Base-by-base conservation (phyloP, 805 yeast genomes). In the Ogataea parapolymorpha region DNA sequence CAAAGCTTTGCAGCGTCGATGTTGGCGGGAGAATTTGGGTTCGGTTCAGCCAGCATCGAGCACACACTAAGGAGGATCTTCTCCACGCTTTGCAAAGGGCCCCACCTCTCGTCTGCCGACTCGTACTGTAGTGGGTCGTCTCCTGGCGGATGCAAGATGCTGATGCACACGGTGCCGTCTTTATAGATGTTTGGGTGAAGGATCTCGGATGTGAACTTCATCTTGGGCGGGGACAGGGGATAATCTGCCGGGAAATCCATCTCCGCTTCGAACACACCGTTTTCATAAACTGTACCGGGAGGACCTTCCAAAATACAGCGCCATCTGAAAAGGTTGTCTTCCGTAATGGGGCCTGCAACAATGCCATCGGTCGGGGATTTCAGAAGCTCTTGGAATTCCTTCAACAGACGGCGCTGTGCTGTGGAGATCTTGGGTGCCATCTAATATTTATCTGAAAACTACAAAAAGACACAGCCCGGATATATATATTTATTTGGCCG, bases 51-150 rank as follows among this genome's bases (percentile, higher is more conserved):
- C 46, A 93, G 72, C 97, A 93, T 90, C 56, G 95, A 85, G 74
- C 90, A 79, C 16, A 93, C 98, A 62, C 95, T 84, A 44, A 93
- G 66, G 46, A 93, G 69, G 46, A 93, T 93, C 74, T 93, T 93
- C 66, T 93, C 99, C n/a, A 93, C 90, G 59, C 95, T 85, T 62
- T 93, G 99, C 23, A 93, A 90, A 0, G 99, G 99, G 6, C 95
- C 85, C 99, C 99, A 93, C 50, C 99, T 71, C 66, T 93, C 99
- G 53, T 90, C 95, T 0, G 98, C 95, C 23, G 86, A 66, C 63
- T 93, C 99, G 65, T 93, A 93, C 74, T 84, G 89, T 61, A 89
- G 79, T 15, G 99, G 98, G 63, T 93, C 99, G 54, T 90, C 95
- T 9, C 99, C 99, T 1, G 98, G 96, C 1, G 96, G 80, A 61